Evolutionary conservation across 1,284 basidiomycete species (phyloP), one percentile per base, ranked within the genome.

Genomic region (Moesziomyces sp.): DNA sequence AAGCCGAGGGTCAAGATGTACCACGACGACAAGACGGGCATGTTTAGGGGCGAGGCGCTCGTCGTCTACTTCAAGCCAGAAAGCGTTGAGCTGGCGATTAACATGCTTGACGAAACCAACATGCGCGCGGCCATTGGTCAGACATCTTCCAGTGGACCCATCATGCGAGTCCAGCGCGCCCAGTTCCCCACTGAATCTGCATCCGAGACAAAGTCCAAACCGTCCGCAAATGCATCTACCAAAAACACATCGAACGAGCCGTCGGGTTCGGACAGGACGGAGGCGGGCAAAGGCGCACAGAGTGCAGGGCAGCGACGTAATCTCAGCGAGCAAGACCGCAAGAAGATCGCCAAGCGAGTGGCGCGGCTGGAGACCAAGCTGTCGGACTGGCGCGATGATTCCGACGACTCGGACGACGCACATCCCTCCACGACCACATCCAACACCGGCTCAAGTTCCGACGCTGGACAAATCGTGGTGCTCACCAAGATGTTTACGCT

Each of bases 21-120:
- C 85, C 90, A 91, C 57, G 90, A 90, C 69, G 66, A 70, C 3
- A 52, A 54, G 34, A 90, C 93, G 67, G 94, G 94, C n/a, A 85
- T 87, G 35, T 98, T 98, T 85, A 97, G 90, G 79, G 96, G 97
- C 35, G 96, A 99, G 75, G 96, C 96, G 1, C 86, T 99, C 69
- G 91, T 99, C 60, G 94, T 97, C 48, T 99, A 93, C 85, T 97
- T 98, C 87, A 97, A 97, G 84, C 93, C 96, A 81, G 96, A 95
- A 69, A 94, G 92, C 30, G 97, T 99, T 18, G 86, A 88, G 13
- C 87, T 99, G 55, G 96, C 95, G 3, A 85, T 94, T 58, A 91
- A 88, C 68, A 87, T 99, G 67, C 87, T 99, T 62, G 95, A 98
- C 84, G 96, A 98, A 68, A 93, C 93, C 0, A 93, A 95, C 83